Percentiles rank a stretch among this genome's conserved stretches.
These are phyloP conservation scores for Fraxinus floribunda DNA, from an alignment of 305 asterid species.

Conservation along the genomic window DNA sequence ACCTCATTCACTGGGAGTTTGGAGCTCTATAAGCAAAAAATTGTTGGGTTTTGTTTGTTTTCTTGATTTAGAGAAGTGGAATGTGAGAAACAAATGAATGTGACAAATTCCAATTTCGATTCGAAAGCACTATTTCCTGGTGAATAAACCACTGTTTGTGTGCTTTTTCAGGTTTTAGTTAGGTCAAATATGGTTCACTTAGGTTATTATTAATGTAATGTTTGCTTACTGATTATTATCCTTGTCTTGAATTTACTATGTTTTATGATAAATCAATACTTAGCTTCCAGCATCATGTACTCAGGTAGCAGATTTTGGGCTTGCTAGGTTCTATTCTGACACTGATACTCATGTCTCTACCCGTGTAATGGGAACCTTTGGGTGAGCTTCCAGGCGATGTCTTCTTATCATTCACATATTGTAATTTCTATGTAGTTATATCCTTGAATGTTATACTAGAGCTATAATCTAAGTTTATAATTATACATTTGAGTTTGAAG, in stretches of 20 bases:
- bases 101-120: neutral
- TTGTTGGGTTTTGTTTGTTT: neutral
- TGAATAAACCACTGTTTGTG: neutral
- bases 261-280: constrained; percentile 13
- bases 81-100: neutral
- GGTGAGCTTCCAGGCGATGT: constrained; percentile 44
- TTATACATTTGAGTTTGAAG: neutral
- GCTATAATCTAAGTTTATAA: neutral
- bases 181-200: neutral
- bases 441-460: neutral
- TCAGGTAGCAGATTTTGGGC: constrained; percentile 98
- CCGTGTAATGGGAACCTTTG: constrained; percentile 95
- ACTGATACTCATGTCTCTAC: constrained; percentile 88
- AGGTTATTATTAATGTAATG: neutral
- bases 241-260: neutral
- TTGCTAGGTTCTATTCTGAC: constrained; percentile 80
- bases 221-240: neutral
- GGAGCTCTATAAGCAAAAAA: neutral
- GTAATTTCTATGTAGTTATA: constrained; percentile 6
- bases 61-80: neutral
- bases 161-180: neutral
- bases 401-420: constrained; percentile 5
- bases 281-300: constrained; percentile 22
- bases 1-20: neutral
- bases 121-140: neutral